A percentile compares a stretch with the other conserved stretches of the same genome.
Evolutionary conservation across 2,329 filamentous ascomycete species (phyloP).

Genomic region (Fusarium verticillioides): DNA sequence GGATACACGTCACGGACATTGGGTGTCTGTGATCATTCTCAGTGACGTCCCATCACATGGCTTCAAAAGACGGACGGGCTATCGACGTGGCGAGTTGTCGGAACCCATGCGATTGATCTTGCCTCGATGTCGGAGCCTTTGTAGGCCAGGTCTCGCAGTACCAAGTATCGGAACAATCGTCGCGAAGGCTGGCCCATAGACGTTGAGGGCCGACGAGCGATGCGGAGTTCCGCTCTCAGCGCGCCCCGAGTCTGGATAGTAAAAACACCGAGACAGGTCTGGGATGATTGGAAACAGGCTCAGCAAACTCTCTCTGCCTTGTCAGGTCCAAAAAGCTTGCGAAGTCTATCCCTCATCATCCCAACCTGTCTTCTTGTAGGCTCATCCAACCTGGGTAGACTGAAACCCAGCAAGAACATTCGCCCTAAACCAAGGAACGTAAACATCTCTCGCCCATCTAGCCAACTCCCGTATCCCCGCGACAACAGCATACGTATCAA

Average conservation of each 20-base stretch:
- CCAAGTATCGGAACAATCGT: rapidly evolving
- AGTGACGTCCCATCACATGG: no score
- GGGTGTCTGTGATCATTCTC: background rate
- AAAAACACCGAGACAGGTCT: background rate
- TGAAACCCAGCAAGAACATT: conserved; percentile 1
- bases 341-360: rapidly evolving
- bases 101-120: no score
- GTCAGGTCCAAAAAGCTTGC: background rate
- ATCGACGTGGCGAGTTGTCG: rapidly evolving
- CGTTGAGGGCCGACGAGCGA: no score
- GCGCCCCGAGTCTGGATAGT: rapidly evolving
- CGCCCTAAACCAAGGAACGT: conserved; percentile 30
- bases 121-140: rapidly evolving
- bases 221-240: rapidly evolving
- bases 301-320: no score
- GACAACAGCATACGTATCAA: conserved; percentile 27
- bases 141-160: rapidly evolving
- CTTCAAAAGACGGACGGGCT: no score
- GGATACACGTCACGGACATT: rapidly evolving
- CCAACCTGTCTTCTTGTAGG: no score
- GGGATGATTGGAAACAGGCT: rapidly evolving
- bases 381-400: background rate
- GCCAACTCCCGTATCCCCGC: conserved; percentile 29
- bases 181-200: background rate
- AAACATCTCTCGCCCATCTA: conserved; percentile 22